Conservation (phyloP, 345 rosid genomes). For the Adansonia digitata region DNA sequence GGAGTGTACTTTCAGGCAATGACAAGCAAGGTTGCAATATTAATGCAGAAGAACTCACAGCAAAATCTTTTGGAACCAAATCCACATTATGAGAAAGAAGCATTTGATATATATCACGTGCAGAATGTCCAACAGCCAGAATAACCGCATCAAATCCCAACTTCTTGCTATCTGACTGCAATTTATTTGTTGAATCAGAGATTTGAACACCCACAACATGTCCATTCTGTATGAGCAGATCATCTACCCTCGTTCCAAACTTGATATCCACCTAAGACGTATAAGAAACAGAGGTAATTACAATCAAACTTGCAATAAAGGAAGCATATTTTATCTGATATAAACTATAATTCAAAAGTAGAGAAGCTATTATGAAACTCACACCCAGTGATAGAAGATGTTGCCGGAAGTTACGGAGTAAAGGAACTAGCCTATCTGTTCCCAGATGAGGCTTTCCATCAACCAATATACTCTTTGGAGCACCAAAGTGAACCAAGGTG, state of each 20-base stretch:
- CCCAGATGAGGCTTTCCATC: conserved; percentile 98
- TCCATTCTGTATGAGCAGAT: conserved; percentile 59
- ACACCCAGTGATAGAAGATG: conserved; percentile 74
- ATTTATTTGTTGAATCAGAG: conserved; percentile 47
- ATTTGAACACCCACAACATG: conserved; percentile 66
- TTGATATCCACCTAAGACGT: conserved; percentile 58
- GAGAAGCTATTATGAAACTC: conserved; percentile 31
- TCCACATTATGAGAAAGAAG: conserved; percentile 80
- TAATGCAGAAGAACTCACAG: conserved; percentile 47
- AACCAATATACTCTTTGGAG: conserved; percentile 66
- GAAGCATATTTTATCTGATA: neutral
- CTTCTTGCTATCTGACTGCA: conserved; percentile 30
- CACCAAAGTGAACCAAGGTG: conserved; percentile 89
- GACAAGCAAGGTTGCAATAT: neutral
- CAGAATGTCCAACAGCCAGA: conserved; percentile 97
- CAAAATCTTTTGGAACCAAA: conserved; percentile 79
- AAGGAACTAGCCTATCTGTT: conserved; percentile 80
- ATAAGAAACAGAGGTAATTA: conserved; percentile 4
- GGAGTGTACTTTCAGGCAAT: neutral
- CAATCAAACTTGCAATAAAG: conserved; percentile 6
- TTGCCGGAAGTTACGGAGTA: conserved; percentile 74
- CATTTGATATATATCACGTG: conserved; percentile 86
- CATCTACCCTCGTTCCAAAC: conserved; percentile 85
- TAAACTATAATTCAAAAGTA: neutral
- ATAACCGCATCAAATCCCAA: conserved; percentile 66